These are phyloP conservation scores for Halenospora varia DNA, from an alignment of 495 filamentous ascomycete species.

Conservation along the genomic window DNA sequence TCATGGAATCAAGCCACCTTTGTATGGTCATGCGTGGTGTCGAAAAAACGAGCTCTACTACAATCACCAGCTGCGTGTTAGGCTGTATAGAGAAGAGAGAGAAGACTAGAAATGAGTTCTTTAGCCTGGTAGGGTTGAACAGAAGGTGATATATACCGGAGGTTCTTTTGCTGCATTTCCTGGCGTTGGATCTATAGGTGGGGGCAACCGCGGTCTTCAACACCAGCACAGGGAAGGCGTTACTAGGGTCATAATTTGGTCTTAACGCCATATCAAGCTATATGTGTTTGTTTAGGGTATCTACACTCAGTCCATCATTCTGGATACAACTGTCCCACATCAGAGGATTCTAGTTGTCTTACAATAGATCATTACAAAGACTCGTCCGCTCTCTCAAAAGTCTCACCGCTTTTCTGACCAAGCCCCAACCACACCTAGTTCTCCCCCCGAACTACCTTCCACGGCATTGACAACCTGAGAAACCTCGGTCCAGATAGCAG, in stretches of 20 bases:
- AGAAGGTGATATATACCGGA: slow-evolving; percentile 32
- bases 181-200: slow-evolving; percentile 10
- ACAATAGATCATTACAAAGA: too few species aligned
- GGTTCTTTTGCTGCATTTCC: slow-evolving; percentile 12
- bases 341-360: too few species aligned
- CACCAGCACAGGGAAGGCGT: slow-evolving; percentile 19
- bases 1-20: slow-evolving; percentile 96
- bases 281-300: not conserved
- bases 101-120: slow-evolving; percentile 91
- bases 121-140: slow-evolving; percentile 69
- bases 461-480: not conserved
- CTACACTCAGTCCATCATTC: not conserved
- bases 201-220: slow-evolving; percentile 24
- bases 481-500: slow-evolving; percentile 40
- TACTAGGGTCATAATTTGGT: slow-evolving; percentile 19
- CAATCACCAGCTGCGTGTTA: slow-evolving; percentile 93
- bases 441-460: not conserved
- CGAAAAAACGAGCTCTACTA: slow-evolving; percentile 80
- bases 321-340: too few species aligned
- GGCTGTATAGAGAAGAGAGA: slow-evolving; percentile 89
- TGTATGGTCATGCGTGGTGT: slow-evolving; percentile 73
- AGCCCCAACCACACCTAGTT: slow-evolving; percentile 5
- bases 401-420: slow-evolving; percentile 2
- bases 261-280: slow-evolving; percentile 24
- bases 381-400: too few species aligned